phyloP scores from a whole-genome alignment of 805 yeast species.

The Blastobotrys peoriensis region DNA sequence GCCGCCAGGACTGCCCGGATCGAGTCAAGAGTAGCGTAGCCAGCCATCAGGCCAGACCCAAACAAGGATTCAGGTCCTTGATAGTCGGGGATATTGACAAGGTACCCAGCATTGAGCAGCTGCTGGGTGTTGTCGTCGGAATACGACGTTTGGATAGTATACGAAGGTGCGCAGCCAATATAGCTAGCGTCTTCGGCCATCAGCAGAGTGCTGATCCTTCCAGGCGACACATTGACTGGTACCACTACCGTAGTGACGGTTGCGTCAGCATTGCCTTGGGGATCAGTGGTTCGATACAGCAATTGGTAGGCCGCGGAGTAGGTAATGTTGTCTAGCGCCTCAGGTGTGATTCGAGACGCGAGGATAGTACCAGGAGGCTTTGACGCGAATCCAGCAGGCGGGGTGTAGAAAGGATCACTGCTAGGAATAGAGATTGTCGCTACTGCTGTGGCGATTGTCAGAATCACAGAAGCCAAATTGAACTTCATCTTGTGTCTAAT shows the following conservation, averaged over 20 bases:
- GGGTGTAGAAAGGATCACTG: constrained; percentile 6
- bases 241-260: constrained; percentile 25
- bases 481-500: no score
- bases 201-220: constrained; percentile 23
- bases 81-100: constrained; percentile 25
- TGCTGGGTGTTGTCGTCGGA: constrained; percentile 10
- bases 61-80: constrained; percentile 27
- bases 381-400: constrained; percentile 1
- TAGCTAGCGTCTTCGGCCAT: constrained; percentile 24
- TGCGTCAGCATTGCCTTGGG: constrained; percentile 24
- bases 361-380: constrained; percentile 4
- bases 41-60: constrained; percentile 23
- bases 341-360: neutral
- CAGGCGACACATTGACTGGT: constrained; percentile 15
- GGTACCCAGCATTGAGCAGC: constrained; percentile 17
- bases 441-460: no score
- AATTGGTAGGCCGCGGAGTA: constrained; percentile 19
- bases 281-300: constrained; percentile 22
- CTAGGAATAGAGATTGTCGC: no score
- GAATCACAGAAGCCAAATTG: no score
- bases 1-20: constrained; percentile 20
- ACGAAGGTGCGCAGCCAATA: constrained; percentile 26
- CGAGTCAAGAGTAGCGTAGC: constrained; percentile 25
- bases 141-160: constrained; percentile 13
- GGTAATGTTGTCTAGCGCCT: neutral